These are phyloP conservation scores for Thielaviopsis populi DNA, from an alignment of 2,329 filamentous ascomycete genomes.

Conservation along the genomic window DNA sequence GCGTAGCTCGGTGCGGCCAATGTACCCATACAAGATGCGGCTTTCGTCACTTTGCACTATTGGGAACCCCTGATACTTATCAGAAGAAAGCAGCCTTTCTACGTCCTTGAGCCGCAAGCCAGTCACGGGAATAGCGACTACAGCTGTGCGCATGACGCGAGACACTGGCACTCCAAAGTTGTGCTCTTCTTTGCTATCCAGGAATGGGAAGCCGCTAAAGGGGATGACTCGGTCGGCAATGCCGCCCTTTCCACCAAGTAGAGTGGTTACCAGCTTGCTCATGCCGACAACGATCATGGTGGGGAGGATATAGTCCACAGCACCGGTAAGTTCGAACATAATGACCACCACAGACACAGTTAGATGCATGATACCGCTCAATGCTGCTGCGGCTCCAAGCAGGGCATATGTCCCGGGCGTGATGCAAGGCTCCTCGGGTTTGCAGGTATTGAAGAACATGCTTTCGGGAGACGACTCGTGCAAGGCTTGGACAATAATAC, in stretches of 20 bases:
- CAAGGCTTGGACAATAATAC: conserved; percentile 80
- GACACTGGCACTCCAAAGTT: conserved; percentile 91
- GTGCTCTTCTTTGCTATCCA: conserved; percentile 95
- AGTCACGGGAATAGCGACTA: conserved; percentile 56
- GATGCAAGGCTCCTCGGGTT: conserved; percentile 86
- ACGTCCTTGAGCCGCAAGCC: conserved; percentile 64
- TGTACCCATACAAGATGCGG: conserved; percentile 73
- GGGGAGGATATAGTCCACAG: conserved; percentile 87
- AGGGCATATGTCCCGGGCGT: conserved; percentile 96
- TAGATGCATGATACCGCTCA: conserved; percentile 96
- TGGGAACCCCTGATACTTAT: conserved; percentile 83
- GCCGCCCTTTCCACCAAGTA: conserved; percentile 75
- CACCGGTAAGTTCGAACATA: conserved; percentile 98
- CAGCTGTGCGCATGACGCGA: conserved; percentile 67
- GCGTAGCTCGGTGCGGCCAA: conserved; percentile 77
- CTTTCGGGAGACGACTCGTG: conserved; percentile 72
- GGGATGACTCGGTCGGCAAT: conserved; percentile 98
- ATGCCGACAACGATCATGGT: conserved; percentile 99
- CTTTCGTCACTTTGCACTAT: conserved; percentile 61
- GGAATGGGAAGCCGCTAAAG: conserved; percentile 93
- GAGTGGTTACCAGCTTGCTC: conserved; percentile 80
- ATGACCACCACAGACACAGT: conserved; percentile 95
- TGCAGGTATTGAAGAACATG: conserved; percentile 74
- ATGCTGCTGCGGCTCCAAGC: conserved; percentile 74
- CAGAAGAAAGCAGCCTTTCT: conserved; percentile 60